A percentile compares a stretch with the other conserved stretches of the same genome.
These are phyloP conservation scores for Plasmopara muralis DNA, from an alignment of 352 stramenopile species.

Conservation along the genomic window DNA sequence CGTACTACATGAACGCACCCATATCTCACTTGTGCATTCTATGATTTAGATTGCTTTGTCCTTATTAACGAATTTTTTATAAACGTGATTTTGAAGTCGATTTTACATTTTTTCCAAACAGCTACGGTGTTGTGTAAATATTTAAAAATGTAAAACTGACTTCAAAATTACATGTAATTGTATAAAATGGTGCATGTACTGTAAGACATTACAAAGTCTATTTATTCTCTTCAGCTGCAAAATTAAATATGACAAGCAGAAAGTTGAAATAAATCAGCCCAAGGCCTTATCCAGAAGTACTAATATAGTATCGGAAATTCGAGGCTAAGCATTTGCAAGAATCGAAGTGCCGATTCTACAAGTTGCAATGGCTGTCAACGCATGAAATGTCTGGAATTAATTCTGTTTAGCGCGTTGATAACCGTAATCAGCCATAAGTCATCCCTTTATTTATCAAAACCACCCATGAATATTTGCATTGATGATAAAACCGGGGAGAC, in stretches of 20 bases:
- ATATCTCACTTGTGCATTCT: too few species aligned
- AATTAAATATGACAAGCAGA: slow-evolving; percentile 10
- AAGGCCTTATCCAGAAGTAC: background rate
- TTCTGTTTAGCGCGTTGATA: background rate
- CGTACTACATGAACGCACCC: too few species aligned
- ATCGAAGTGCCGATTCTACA: too few species aligned
- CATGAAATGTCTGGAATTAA: too few species aligned
- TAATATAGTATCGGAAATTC: background rate
- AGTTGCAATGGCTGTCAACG: too few species aligned
- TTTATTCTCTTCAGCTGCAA: slow-evolving; percentile 16
- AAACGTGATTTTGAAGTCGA: background rate
- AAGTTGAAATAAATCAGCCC: background rate
- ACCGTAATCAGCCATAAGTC: background rate
- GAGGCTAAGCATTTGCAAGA: background rate
- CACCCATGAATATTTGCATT: background rate
- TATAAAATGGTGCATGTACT: too few species aligned
- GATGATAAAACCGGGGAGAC: slow-evolving; percentile 1
- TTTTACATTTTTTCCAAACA: too few species aligned
- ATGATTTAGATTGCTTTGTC: too few species aligned
- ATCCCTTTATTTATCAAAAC: background rate
- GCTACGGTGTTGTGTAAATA: too few species aligned
- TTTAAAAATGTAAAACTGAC: too few species aligned
- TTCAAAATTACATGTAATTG: too few species aligned
- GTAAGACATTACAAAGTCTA: slow-evolving; percentile 3
- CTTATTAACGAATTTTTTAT: too few species aligned